Conservation (phyloP, 257 asterid genomes). For the Salvia miltiorrhiza region DNA sequence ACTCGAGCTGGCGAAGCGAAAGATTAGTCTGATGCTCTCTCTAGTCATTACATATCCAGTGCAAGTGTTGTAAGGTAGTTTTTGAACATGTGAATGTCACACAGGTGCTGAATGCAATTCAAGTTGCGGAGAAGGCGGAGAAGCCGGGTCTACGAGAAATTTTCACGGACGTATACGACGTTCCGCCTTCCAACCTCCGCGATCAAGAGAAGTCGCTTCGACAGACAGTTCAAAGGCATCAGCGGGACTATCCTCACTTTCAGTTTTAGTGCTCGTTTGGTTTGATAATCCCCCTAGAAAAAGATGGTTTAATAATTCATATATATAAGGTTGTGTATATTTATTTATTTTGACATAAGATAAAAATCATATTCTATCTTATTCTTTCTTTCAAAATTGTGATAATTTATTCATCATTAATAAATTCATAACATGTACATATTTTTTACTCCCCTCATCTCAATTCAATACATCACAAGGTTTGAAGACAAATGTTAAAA, state of each 20-base stretch:
- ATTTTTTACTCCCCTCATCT: no score
- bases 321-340: no score
- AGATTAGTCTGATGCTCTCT: neutral
- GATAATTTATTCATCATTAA: no score
- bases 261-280: no score
- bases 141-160: slow-evolving; percentile 53
- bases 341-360: no score
- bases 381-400: no score
- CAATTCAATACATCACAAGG: no score
- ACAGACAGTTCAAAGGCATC: slow-evolving; percentile 45
- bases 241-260: slow-evolving; percentile 52
- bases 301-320: no score
- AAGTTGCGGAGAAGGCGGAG: slow-evolving; percentile 72
- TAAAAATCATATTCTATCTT: no score
- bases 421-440: no score
- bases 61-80: neutral
- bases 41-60: neutral
- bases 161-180: slow-evolving; percentile 77
- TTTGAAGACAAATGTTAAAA: no score
- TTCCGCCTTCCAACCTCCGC: slow-evolving; percentile 61
- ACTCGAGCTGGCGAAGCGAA: neutral
- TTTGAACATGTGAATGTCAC: neutral
- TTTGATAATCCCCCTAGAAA: no score
- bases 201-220: slow-evolving; percentile 59
- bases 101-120: slow-evolving; percentile 81